Evolutionary conservation across 306 rosid genomes (phyloP), one percentile per base, ranked within the genome.

Genomic region (Lagenaria siceraria): DNA sequence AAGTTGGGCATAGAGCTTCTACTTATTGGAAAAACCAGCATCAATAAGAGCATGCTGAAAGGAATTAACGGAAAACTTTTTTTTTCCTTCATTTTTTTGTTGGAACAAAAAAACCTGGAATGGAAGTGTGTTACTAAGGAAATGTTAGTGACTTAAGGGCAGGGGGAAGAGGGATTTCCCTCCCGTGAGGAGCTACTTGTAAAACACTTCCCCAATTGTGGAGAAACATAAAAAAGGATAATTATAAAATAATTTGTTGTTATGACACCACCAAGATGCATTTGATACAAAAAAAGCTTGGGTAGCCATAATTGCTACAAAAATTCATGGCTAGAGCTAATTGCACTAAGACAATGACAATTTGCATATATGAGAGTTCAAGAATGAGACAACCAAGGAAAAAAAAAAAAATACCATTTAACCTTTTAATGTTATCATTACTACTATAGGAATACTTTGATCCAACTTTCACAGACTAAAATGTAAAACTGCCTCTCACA

Each of bases 401-500:
- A 35, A 4, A 64, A 25, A 18, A 35, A 25, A 18, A 35, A 19
- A 18, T 0, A 36, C 72, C 46, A 65, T n/a, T 35, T 3, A 36
- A 38, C 17, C 13, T 17, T 3, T 59, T 59, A 24, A 10, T 25
- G 0, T 60, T 33, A 18, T 19, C 18, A 17, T 7, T 17, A 12
- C 21, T 10, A 33, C 0, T 3, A 64, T 8, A 63, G 24, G 49
- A 35, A 65, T 29, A 63, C 70, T 33, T 31, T 4, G 21, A 63
- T 63, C 5, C 40, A 35, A 19, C 2, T 64, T 64, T 64, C 72
- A 64, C 13, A n/a, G 25, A 33, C 15, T 42, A 14, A 69, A 69
- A 69, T 12, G 12, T 21, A 42, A 69, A 43, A 69, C 19, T 74
- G 51, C 19, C 54, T 58, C 96, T 83, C 83, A 91, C 98, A 72